Evolutionary conservation across 2,329 filamentous ascomycete species (phyloP), one percentile per base, ranked within the genome.

Genomic region (Sclerotiophoma versabilis): DNA sequence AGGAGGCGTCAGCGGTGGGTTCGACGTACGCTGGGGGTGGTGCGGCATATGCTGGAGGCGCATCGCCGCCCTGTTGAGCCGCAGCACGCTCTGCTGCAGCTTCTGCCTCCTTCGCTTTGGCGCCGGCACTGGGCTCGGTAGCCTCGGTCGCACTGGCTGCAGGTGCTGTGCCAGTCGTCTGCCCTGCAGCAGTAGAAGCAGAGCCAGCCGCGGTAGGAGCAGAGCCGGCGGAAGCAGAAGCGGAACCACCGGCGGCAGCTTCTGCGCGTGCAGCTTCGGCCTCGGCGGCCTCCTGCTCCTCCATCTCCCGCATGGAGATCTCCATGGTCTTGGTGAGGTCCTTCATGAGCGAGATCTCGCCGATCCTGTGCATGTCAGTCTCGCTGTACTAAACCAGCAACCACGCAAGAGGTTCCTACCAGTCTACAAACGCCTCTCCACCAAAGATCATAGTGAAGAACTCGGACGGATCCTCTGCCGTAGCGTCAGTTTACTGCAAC

Each of bases 371-470:
- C 6, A 25, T 17, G 49, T 63, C 41, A 64, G 63, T 47, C 11
- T 42, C 15, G n/a, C 14, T 17, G 20, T 10, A 4, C 27, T 44
- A 25, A 5, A 6, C 10, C 26, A 14, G n/a, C 8, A 7, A 17
- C 17, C 29, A 10, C 17, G n/a, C 7, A 15, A 4, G 11, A 17
- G 34, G 12, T 15, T n/a, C 62, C 34, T 73, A 78, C 77, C 95
- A 92, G 80, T 99, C 93, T 57, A 89, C 83, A 71, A 99, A 99
- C 11, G 93, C 92, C 68, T 97, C 93, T 57, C 95, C 95, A 65
- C 95, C 95, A 72, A 99, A 99, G 66, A 99, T 99, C 81, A 93
- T 96, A 69, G 90, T 90, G 79, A 99, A 99, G 84, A 99, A 99
- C 78, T 99, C 95, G 61, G 92, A 85, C 1, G 95, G 95, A 75